A percentile compares a stretch with the other conserved stretches of the same genome.
phyloP scores from a whole-genome alignment of 2,329 filamentous ascomycete species.

The Malbranchea zuffiana region DNA sequence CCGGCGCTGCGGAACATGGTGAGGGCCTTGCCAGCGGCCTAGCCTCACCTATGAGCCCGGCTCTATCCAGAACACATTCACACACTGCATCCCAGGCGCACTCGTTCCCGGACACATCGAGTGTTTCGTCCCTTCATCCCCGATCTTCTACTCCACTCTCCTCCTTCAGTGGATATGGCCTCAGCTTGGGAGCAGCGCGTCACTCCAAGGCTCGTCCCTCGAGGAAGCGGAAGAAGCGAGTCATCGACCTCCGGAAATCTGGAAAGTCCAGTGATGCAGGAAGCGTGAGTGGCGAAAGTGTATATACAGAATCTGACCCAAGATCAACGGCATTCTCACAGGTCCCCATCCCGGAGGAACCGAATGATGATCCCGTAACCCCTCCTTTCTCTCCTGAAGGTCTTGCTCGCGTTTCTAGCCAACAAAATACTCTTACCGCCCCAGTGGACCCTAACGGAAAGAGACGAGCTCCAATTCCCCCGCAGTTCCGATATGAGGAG shows the following conservation, averaged over 20 bases:
- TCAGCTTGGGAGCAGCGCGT: slow-evolving; percentile 31
- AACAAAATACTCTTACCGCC: slow-evolving; percentile 3
- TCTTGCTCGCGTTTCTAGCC: slow-evolving; percentile 6
- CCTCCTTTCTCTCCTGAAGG: slow-evolving; percentile 40
- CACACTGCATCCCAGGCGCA: slow-evolving; percentile 52
- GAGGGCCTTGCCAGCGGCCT: slow-evolving; percentile 40
- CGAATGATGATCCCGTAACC: slow-evolving; percentile 45
- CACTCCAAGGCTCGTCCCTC: slow-evolving; percentile 39
- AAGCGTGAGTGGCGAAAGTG: slow-evolving; percentile 34
- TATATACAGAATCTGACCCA: slow-evolving; percentile 30
- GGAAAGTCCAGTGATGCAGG: slow-evolving; percentile 32
- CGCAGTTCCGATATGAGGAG: slow-evolving; percentile 3
- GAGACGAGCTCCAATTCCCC: not conserved
- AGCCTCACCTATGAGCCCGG: slow-evolving; percentile 35
- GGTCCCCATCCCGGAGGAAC: slow-evolving; percentile 50
- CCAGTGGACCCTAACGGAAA: slow-evolving; percentile 7
- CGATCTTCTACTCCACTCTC: slow-evolving; percentile 35
- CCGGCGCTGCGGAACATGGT: slow-evolving; percentile 60
- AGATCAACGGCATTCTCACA: slow-evolving; percentile 43
- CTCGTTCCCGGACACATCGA: slow-evolving; percentile 62
- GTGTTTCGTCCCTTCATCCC: slow-evolving; percentile 54
- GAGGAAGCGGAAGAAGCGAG: slow-evolving; percentile 38
- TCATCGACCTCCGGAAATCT: slow-evolving; percentile 37
- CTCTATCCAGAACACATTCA: slow-evolving; percentile 53
- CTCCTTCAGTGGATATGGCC: slow-evolving; percentile 30